phyloP scores from a whole-genome alignment of 2,329 filamentous ascomycete genomes.

The Aspergillus tanneri region DNA sequence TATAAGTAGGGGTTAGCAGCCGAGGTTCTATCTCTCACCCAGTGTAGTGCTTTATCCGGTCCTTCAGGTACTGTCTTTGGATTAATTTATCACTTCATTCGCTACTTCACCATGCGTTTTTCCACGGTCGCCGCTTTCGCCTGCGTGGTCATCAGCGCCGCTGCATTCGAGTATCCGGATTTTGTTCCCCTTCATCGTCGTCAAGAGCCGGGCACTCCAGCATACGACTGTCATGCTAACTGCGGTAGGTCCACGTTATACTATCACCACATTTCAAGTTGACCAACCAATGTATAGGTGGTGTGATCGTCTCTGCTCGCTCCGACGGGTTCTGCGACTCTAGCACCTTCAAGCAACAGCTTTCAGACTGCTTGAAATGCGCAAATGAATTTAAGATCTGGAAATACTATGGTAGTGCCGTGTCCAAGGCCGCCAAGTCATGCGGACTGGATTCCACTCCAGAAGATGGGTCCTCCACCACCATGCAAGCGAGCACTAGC shows the following conservation, averaged over 20 bases:
- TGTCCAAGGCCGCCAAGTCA: constrained; percentile 38
- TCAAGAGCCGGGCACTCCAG: constrained; percentile 26
- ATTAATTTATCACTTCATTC: not conserved
- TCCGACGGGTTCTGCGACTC: constrained; percentile 28
- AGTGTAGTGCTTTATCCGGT: not conserved
- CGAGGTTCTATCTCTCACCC: not conserved
- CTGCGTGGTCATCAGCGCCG: constrained; percentile 7
- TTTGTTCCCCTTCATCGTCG: constrained; percentile 8
- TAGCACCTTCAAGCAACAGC: constrained; percentile 25
- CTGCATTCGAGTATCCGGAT: constrained; percentile 7
- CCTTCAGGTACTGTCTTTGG: not conserved
- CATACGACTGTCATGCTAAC: constrained; percentile 37
- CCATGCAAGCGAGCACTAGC: not conserved
- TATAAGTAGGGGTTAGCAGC: not conserved
- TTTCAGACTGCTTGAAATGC: constrained; percentile 43
- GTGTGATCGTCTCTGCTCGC: constrained; percentile 26
- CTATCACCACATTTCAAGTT: not conserved
- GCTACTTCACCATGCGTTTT: not conserved
- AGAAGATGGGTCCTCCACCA: not conserved
- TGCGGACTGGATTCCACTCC: constrained; percentile 26
- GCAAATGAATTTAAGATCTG: constrained; percentile 47
- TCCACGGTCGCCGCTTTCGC: not conserved
- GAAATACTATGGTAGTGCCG: constrained; percentile 44
- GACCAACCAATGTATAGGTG: constrained; percentile 19
- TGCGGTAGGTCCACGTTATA: constrained; percentile 30